Evolutionary conservation across 495 filamentous ascomycete species (phyloP).

Genomic region (Neurospora pannonica): DNA sequence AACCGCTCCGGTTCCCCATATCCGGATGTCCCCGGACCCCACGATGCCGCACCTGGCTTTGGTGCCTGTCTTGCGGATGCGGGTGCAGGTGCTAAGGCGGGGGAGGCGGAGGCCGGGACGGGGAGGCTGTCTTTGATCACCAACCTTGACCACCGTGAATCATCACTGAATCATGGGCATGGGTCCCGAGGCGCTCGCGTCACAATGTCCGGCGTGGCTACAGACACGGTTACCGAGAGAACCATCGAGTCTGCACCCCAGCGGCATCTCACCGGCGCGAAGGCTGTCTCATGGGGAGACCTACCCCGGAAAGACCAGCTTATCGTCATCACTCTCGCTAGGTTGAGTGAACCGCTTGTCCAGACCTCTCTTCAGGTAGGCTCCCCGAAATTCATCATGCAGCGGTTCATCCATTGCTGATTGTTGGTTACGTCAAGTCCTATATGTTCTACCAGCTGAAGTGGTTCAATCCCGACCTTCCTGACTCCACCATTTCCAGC

Average conservation of each 20-base stretch:
- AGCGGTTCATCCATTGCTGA: background rate
- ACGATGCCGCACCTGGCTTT: background rate
- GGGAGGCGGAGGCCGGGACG: background rate
- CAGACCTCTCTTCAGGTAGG: conserved; percentile 63
- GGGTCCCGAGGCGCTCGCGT: background rate
- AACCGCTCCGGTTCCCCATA: background rate
- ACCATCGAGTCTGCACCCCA: background rate
- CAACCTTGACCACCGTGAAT: background rate
- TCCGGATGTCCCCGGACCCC: background rate
- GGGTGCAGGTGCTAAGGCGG: background rate
- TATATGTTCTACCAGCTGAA: conserved; percentile 77
- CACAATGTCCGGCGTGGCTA: background rate
- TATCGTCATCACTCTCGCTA: conserved; percentile 60
- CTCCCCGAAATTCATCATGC: background rate
- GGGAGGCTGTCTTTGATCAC: background rate
- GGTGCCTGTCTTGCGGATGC: background rate
- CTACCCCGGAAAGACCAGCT: conserved; percentile 69
- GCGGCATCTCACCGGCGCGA: conserved; percentile 2
- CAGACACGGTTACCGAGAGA: background rate
- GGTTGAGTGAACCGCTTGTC: conserved; percentile 69
- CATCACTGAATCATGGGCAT: background rate
- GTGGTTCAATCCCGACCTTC: conserved; percentile 56
- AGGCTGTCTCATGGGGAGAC: conserved; percentile 53
- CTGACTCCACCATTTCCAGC: conserved; percentile 59
- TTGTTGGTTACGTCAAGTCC: conserved; percentile 20